phyloP scores from a whole-genome alignment of 1,284 basidiomycete species.

The Calocybe gambosa region DNA sequence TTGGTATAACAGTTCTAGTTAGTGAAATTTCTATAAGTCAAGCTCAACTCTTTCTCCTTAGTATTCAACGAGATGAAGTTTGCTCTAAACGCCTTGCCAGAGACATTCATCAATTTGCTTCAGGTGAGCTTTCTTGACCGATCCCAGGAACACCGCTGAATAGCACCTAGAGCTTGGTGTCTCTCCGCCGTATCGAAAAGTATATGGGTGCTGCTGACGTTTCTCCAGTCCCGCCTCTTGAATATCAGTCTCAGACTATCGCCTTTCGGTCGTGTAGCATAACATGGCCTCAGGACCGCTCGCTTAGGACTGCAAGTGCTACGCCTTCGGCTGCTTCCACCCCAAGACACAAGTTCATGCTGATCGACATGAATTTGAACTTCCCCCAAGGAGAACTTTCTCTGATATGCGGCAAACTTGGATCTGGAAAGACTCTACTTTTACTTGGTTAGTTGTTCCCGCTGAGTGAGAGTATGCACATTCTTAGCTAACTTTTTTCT shows the following conservation, averaged over 20 bases:
- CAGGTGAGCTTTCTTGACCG: conserved; percentile 39
- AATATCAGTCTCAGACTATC: conserved; percentile 54
- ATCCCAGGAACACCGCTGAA: neutral
- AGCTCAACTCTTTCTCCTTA: conserved; percentile 15
- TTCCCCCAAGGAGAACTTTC: conserved; percentile 76
- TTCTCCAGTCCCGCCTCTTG: conserved; percentile 47
- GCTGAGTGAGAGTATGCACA: neutral
- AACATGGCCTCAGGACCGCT: conserved; percentile 82
- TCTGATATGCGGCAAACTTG: conserved; percentile 73
- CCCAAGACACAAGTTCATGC: conserved; percentile 72
- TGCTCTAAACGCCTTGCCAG: conserved; percentile 80
- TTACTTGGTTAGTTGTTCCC: conserved; percentile 47
- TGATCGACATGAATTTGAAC: conserved; percentile 73
- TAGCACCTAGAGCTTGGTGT: conserved; percentile 63
- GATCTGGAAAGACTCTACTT: conserved; percentile 78
- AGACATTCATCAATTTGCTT: conserved; percentile 84
- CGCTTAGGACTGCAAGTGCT: conserved; percentile 32
- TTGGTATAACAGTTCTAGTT: conserved; percentile 27
- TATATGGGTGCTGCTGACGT: conserved; percentile 76
- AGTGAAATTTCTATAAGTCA: neutral
- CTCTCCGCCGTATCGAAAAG: conserved; percentile 86
- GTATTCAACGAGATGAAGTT: conserved; percentile 88
- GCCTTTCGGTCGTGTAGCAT: conserved; percentile 79
- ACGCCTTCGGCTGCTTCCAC: conserved; percentile 61
- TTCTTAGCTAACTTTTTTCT: neutral